Evolutionary conservation across 352 stramenopile species (phyloP).

Genomic region (Globisporangium cystogenes): DNA sequence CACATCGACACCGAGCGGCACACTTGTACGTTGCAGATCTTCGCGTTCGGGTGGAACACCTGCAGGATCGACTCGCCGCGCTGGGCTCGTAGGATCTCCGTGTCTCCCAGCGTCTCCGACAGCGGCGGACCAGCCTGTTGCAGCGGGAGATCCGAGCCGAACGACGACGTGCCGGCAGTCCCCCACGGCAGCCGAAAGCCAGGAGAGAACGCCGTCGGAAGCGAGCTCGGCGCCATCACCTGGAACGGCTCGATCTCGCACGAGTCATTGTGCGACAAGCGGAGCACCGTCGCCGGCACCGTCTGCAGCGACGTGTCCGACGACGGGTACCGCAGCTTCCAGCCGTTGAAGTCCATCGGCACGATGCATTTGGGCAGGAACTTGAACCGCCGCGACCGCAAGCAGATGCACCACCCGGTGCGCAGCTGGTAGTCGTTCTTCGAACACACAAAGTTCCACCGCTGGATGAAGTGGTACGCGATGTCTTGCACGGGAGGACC

Average conservation of each 20-base stretch:
- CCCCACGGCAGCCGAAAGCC: conserved; percentile 11
- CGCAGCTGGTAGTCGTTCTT: conserved; percentile 86
- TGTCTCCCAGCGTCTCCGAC: conserved; percentile 30
- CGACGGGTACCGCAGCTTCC: conserved; percentile 67
- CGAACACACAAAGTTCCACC: conserved; percentile 89
- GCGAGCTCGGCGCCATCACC: conserved; percentile 13
- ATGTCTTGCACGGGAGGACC: conserved; percentile 81
- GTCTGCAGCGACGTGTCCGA: conserved; percentile 37
- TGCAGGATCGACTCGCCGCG: conserved; percentile 60
- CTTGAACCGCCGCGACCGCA: conserved; percentile 77
- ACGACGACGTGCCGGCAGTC: conserved; percentile 8
- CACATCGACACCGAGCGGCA: conserved; percentile 83
- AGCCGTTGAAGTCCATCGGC: conserved; percentile 85
- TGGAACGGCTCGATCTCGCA: conserved; percentile 25
- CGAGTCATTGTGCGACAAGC: conserved; percentile 51
- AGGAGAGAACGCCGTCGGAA: conserved; percentile 8
- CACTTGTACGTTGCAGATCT: conserved; percentile 77
- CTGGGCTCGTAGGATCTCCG: conserved; percentile 52
- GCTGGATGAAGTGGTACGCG: conserved; percentile 88
- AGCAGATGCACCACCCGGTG: conserved; percentile 86
- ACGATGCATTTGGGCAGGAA: conserved; percentile 79
- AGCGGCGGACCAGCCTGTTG: conserved; percentile 10
- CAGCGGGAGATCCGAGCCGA: conserved; percentile 11
- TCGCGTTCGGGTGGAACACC: conserved; percentile 65
- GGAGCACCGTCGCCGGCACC: conserved; percentile 31